Conservation (phyloP, 2,329 filamentous ascomycete genomes). For the Ustulina deusta region DNA sequence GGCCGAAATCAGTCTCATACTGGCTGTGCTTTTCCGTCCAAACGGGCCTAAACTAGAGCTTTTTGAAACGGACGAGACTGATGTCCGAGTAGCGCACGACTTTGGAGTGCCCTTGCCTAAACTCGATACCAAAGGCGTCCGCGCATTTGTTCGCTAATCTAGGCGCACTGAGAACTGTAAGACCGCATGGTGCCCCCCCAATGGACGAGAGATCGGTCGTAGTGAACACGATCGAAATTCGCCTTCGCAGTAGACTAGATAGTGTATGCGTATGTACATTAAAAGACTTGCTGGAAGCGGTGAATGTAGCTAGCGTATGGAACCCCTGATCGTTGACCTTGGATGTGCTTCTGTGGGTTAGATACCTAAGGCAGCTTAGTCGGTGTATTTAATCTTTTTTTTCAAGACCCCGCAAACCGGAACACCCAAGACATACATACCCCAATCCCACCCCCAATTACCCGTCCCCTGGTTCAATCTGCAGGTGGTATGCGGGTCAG, state of each 20-base stretch:
- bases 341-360: slow-evolving; percentile 9
- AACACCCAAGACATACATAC: slow-evolving; percentile 13
- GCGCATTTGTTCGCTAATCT: slow-evolving; percentile 29
- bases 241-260: not conserved
- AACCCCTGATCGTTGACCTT: slow-evolving; percentile 20
- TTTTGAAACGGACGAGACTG: slow-evolving; percentile 36
- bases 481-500: slow-evolving; percentile 20
- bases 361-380: slow-evolving; percentile 19
- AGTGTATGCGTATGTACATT: slow-evolving; percentile 4
- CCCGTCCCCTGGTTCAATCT: slow-evolving; percentile 29
- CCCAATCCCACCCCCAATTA: slow-evolving; percentile 16
- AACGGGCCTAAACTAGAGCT: slow-evolving; percentile 33
- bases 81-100: slow-evolving; percentile 36
- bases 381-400: slow-evolving; percentile 13
- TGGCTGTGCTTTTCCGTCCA: slow-evolving; percentile 38
- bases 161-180: not conserved
- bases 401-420: slow-evolving; percentile 13
- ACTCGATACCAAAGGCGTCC: slow-evolving; percentile 35
- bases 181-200: not conserved
- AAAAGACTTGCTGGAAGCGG: slow-evolving; percentile 24
- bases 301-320: slow-evolving; percentile 28
- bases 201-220: slow-evolving; percentile 9
- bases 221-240: slow-evolving; percentile 6
- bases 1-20: slow-evolving; percentile 36
- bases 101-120: slow-evolving; percentile 35